A percentile compares a stretch with the other conserved stretches of the same genome.
Evolutionary conservation across 805 yeast genomes (phyloP).

Genomic region (Yamadazyma akitaensis): DNA sequence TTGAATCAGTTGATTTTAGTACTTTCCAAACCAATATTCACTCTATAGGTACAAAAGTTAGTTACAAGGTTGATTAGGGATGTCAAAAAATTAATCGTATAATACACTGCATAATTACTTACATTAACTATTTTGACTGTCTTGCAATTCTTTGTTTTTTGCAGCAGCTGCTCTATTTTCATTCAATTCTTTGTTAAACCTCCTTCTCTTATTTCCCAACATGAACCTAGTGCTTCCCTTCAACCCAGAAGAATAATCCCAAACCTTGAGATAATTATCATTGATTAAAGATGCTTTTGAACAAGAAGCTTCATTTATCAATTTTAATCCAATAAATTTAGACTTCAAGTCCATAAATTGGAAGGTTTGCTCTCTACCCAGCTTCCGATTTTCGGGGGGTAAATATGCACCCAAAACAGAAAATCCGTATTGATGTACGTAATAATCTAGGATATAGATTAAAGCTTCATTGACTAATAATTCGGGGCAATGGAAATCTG

Average conservation of each 20-base stretch:
- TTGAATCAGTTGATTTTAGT: conserved; percentile 67
- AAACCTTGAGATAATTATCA: conserved; percentile 47
- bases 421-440: conserved; percentile 52
- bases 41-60: conserved; percentile 69
- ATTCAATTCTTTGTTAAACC: conserved; percentile 40
- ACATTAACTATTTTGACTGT: conserved; percentile 1
- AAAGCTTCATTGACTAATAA: conserved; percentile 49
- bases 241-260: conserved; percentile 38
- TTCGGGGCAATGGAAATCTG: conserved; percentile 42
- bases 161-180: background rate
- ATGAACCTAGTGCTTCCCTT: conserved; percentile 51
- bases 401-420: conserved; percentile 47
- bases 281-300: conserved; percentile 16
- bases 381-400: conserved; percentile 30
- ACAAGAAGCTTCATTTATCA: conserved; percentile 30
- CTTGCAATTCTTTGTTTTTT: background rate
- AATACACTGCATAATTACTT: conserved; percentile 1
- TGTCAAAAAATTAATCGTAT: background rate
- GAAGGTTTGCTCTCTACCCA: conserved; percentile 47
- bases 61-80: conserved; percentile 41
- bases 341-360: conserved; percentile 44
- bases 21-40: conserved; percentile 67
- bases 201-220: conserved; percentile 45
- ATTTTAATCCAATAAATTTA: conserved; percentile 37
- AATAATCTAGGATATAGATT: conserved; percentile 56